Conservation (phyloP, 108 stramenopile genomes). For the Pseudonitzschia multistriata region DNA sequence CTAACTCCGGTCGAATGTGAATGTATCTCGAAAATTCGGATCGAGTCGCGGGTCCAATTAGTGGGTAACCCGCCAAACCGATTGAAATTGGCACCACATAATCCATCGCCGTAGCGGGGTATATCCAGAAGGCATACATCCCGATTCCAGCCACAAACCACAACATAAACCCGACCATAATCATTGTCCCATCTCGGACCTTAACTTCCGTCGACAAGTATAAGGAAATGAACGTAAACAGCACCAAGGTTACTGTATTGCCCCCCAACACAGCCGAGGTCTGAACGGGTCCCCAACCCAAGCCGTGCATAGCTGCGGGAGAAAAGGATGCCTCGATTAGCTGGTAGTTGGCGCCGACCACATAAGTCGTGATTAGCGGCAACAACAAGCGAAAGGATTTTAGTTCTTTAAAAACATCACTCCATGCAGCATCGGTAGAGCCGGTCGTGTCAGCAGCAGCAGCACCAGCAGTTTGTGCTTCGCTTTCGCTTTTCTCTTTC, state of each 20-base stretch:
- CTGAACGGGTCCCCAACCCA: slow-evolving; percentile 66
- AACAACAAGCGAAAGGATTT: not conserved
- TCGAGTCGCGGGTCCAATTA: slow-evolving; percentile 59
- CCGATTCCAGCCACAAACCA: slow-evolving; percentile 27
- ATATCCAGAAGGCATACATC: slow-evolving; percentile 1
- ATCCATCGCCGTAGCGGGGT: not conserved
- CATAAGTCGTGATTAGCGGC: not conserved
- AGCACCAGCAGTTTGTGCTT: too few species aligned
- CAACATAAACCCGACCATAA: slow-evolving; percentile 21
- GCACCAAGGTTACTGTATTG: slow-evolving; percentile 52
- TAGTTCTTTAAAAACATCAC: not conserved
- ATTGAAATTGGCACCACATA: not conserved
- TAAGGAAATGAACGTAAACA: slow-evolving; percentile 35
- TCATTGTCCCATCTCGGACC: slow-evolving; percentile 21
- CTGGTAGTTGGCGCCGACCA: not conserved
- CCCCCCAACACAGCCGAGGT: slow-evolving; percentile 51
- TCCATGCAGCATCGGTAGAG: not conserved
- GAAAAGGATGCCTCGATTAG: slow-evolving; percentile 30
- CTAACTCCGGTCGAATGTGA: slow-evolving; percentile 12
- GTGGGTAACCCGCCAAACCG: slow-evolving; percentile 26
- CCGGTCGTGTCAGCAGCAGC: not conserved
- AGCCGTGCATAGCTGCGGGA: slow-evolving; percentile 51
- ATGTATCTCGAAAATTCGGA: slow-evolving; percentile 60
- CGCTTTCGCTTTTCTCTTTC: not conserved
- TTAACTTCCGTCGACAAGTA: slow-evolving; percentile 22